These are phyloP conservation scores for Cladosporium sp. DNA, from an alignment of 2,329 filamentous ascomycete species.

Conservation along the genomic window DNA sequence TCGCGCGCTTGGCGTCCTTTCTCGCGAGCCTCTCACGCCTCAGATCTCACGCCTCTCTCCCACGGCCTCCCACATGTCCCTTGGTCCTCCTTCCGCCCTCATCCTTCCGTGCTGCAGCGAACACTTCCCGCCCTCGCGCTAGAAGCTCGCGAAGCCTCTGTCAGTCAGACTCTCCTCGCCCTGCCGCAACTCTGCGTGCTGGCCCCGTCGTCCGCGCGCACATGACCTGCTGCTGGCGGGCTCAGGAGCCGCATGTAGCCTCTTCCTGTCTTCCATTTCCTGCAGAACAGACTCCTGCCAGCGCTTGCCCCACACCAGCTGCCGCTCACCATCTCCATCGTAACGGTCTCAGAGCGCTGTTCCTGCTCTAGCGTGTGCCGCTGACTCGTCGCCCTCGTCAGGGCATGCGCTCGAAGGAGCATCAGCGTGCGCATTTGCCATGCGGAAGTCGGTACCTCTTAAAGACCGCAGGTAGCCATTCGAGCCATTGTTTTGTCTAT, in stretches of 20 bases:
- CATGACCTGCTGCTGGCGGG: neutral
- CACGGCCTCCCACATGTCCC: neutral
- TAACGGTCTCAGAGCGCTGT: conserved; percentile 14
- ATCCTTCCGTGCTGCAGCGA: conserved; percentile 14
- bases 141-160: conserved; percentile 5
- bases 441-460: conserved; percentile 13
- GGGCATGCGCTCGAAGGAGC: conserved; percentile 4
- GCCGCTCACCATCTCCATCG: conserved; percentile 18
- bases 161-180: neutral
- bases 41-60: too few species aligned
- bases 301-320: conserved; percentile 10
- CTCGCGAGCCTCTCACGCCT: neutral
- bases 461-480: neutral
- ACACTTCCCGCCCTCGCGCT: conserved; percentile 5
- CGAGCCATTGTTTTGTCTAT: neutral
- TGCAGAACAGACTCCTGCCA: neutral
- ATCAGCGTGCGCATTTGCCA: neutral
- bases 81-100: neutral
- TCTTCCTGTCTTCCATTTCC: neutral
- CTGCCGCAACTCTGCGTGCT: neutral
- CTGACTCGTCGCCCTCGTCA: conserved; percentile 1
- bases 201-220: neutral
- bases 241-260: neutral
- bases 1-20: neutral
- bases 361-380: conserved; percentile 11